Evolutionary conservation across 345 rosid species (phyloP), one percentile per base, ranked within the genome.

Genomic region (Ricinus communis): DNA sequence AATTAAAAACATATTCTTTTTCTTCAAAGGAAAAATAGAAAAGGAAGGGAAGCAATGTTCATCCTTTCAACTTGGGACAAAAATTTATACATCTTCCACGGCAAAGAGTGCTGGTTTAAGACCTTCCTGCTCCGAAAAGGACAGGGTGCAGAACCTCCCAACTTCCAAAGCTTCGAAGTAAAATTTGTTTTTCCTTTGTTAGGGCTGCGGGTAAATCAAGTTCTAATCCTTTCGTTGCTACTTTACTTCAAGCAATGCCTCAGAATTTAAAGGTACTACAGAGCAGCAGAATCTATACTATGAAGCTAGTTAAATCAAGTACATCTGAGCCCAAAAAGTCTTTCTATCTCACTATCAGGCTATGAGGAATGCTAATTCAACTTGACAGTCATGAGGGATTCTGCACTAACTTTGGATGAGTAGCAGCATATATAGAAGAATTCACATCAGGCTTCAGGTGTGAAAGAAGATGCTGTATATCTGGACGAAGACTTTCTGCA

Each of bases 371-470:
- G 66, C 24, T 33, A 31, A 40, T 11, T 12, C 12, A 47, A 59
- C 33, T 47, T 11, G 9, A 47, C 40, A 40, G 43, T 83, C 79
- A 78, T 8, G 82, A 55, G 11, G 82, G 73, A 66, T 75, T 84
- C 62, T 81, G 90, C 40, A 78, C 76, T 40, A 87, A 63, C 84
- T 90, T 90, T 41, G 94, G 98, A 74, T 87, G 96, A 55, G 97
- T 87, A 40, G 97, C 90, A 24, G 97, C 99, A 45, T 93, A 89
- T 60, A 96, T 82, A 0, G 99, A 90, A 50, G 90, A 79, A 76
- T 81, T 89, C 15, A 69, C 71, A 62, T 91, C 91, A 2, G 93
- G 87, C 74, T 82, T 93, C 81, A 91, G 82, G 84, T 96, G 97
- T 62, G 97, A 82, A 60, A 93, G 89, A 82, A 88, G 94, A 71